A percentile compares a stretch with the other conserved stretches of the same genome.
Evolutionary conservation across 495 filamentous ascomycete genomes (phyloP).

Genomic region (Hypoxylon crocopeplum): DNA sequence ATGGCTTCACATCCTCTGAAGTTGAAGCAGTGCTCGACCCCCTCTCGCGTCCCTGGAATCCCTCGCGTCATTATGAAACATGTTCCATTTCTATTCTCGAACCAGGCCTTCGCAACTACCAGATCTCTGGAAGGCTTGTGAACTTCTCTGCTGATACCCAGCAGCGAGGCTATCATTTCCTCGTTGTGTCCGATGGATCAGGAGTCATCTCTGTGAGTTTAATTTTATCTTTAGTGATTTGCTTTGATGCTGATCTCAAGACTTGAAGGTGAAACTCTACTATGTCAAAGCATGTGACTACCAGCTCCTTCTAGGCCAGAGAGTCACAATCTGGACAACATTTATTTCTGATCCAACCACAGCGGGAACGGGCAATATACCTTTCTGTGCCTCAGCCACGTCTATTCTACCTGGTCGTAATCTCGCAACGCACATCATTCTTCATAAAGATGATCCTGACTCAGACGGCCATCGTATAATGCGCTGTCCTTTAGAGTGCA

Average conservation of each 20-base stretch:
- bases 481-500: conserved; percentile 55
- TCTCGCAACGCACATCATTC: conserved; percentile 56
- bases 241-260: background rate
- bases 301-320: conserved; percentile 47
- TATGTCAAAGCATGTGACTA: conserved; percentile 40
- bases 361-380: conserved; percentile 29
- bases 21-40: conserved; percentile 49
- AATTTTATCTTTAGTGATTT: background rate
- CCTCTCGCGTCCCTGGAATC: conserved; percentile 57
- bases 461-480: conserved; percentile 49
- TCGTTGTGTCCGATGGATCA: conserved; percentile 65
- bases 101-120: conserved; percentile 58
- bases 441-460: conserved; percentile 50
- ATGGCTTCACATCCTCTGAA: conserved; percentile 61
- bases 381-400: conserved; percentile 42
- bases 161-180: conserved; percentile 56
- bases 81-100: conserved; percentile 57
- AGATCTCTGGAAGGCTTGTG: conserved; percentile 64
- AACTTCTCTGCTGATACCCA: conserved; percentile 53
- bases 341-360: conserved; percentile 46
- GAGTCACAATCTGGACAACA: conserved; percentile 52
- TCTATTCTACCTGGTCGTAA: conserved; percentile 61
- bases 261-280: conserved; percentile 51
- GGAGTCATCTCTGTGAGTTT: conserved; percentile 60
- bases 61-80: conserved; percentile 59